A percentile compares a stretch with the other conserved stretches of the same genome.
These are phyloP conservation scores for Lyophyllum decastes DNA, from an alignment of 768 basidiomycete species.

Conservation along the genomic window DNA sequence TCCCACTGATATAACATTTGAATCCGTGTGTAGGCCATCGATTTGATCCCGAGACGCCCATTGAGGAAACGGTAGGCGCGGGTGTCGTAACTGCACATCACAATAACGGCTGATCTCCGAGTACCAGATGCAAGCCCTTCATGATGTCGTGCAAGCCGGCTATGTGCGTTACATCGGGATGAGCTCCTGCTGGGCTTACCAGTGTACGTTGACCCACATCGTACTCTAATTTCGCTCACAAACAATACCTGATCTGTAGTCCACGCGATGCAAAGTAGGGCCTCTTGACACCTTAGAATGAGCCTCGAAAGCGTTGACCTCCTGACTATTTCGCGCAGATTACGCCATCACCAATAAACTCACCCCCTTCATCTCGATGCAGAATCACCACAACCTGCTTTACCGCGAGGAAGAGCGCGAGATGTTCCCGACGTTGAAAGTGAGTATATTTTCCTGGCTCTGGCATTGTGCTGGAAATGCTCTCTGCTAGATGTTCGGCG, in stretches of 20 bases:
- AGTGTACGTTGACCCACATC: slow-evolving; percentile 37
- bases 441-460: slow-evolving; percentile 7
- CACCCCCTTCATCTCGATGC: slow-evolving; percentile 69
- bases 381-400: slow-evolving; percentile 62
- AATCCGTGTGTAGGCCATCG: slow-evolving; percentile 42
- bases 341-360: slow-evolving; percentile 61
- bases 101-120: background rate
- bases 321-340: slow-evolving; percentile 32
- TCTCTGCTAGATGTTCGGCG: slow-evolving; percentile 33
- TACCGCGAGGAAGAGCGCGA: slow-evolving; percentile 70
- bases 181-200: slow-evolving; percentile 56
- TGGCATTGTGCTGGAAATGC: background rate
- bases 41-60: slow-evolving; percentile 58
- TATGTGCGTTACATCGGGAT: slow-evolving; percentile 64
- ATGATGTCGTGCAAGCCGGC: slow-evolving; percentile 68
- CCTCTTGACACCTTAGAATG: background rate
- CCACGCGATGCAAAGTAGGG: slow-evolving; percentile 56
- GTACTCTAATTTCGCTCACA: background rate
- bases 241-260: slow-evolving; percentile 30
- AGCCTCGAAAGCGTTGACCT: background rate
- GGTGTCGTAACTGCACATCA: too few relatives aligned
- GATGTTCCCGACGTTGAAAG: slow-evolving; percentile 63
- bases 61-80: slow-evolving; percentile 49
- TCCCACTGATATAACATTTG: background rate
- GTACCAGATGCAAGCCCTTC: slow-evolving; percentile 62